Evolutionary conservation across 192 early-diverging fungal genomes (phyloP).

Genomic region (Backusella luteola): DNA sequence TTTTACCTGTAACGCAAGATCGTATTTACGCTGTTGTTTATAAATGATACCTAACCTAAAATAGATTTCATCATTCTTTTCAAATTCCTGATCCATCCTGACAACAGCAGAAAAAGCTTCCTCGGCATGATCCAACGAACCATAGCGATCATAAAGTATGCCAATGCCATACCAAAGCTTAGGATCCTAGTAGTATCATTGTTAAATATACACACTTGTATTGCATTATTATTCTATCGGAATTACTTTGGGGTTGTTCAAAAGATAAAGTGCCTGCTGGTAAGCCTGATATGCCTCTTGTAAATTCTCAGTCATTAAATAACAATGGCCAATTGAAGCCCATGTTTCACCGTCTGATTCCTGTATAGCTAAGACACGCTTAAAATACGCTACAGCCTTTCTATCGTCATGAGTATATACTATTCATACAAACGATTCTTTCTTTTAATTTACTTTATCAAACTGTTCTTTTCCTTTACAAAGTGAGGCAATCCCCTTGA

Average conservation of each 20-base stretch:
- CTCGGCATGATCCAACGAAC: conserved; percentile 96
- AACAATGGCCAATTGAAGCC: conserved; percentile 93
- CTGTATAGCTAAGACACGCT: conserved; percentile 83
- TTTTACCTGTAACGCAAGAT: conserved; percentile 63
- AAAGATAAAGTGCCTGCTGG: conserved; percentile 92
- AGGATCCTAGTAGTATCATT: conserved; percentile 68
- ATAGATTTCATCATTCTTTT: conserved; percentile 98
- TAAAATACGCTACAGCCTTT: conserved; percentile 87
- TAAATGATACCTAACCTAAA: conserved; percentile 98
- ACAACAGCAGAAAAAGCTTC: conserved; percentile 96
- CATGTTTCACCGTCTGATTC: conserved; percentile 89
- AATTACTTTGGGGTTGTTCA: conserved; percentile 84
- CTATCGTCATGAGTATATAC: neutral
- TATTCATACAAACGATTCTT: too few relatives aligned
- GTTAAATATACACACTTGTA: neutral
- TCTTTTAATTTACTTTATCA: conserved; percentile 50
- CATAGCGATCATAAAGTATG: conserved; percentile 96
- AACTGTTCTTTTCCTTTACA: conserved; percentile 85
- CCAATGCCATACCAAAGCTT: conserved; percentile 99
- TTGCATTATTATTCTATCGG: neutral
- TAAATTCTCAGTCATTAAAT: conserved; percentile 94
- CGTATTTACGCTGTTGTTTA: conserved; percentile 86
- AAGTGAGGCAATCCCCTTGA: conserved; percentile 81
- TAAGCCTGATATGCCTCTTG: conserved; percentile 95
- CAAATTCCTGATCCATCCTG: conserved; percentile 93